These are phyloP conservation scores for Fusarium sp. DNA, from an alignment of 2,329 filamentous ascomycete genomes.

Conservation along the genomic window DNA sequence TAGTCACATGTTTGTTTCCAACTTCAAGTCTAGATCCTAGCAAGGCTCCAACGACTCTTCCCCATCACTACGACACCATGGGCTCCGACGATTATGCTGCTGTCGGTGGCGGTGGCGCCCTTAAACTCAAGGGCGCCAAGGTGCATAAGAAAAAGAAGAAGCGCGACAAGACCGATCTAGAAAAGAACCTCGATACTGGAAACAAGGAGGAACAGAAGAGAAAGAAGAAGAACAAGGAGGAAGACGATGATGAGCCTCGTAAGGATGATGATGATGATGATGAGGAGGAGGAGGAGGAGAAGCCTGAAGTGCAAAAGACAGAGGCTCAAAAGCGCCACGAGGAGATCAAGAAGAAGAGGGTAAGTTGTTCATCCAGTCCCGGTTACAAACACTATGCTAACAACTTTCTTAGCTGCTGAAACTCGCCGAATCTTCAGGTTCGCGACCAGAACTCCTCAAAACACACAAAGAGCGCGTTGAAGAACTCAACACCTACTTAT, in stretches of 20 bases:
- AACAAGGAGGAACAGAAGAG: constrained; percentile 21
- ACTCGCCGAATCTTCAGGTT: constrained; percentile 70
- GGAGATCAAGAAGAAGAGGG: constrained; percentile 83
- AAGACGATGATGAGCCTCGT: constrained; percentile 44
- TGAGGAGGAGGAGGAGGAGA: no score
- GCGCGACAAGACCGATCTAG: constrained; percentile 58
- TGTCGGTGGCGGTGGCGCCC: constrained; percentile 74
- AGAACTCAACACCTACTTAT: constrained; percentile 93
- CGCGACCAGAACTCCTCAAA: constrained; percentile 83
- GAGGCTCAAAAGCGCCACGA: constrained; percentile 85
- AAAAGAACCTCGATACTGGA: constrained; percentile 57
- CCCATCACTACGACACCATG: constrained; percentile 59
- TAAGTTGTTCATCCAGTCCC: constrained; percentile 54
- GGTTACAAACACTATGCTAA: constrained; percentile 6
- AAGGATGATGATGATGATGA: constrained; percentile 47
- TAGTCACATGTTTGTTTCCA: constrained; percentile 12
- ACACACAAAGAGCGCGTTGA: constrained; percentile 97
- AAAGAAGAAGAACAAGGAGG: constrained; percentile 44
- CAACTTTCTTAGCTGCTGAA: constrained; percentile 74
- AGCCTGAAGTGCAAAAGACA: constrained; percentile 71
- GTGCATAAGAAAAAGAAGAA: constrained; percentile 74
- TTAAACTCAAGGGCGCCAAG: constrained; percentile 86
- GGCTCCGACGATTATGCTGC: constrained; percentile 79
- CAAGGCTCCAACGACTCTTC: not conserved
- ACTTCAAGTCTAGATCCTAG: not conserved